Evolutionary conservation across 2,329 filamentous ascomycete genomes (phyloP), one percentile per base, ranked within the genome.

Genomic region (Aspergillus vadensis): DNA sequence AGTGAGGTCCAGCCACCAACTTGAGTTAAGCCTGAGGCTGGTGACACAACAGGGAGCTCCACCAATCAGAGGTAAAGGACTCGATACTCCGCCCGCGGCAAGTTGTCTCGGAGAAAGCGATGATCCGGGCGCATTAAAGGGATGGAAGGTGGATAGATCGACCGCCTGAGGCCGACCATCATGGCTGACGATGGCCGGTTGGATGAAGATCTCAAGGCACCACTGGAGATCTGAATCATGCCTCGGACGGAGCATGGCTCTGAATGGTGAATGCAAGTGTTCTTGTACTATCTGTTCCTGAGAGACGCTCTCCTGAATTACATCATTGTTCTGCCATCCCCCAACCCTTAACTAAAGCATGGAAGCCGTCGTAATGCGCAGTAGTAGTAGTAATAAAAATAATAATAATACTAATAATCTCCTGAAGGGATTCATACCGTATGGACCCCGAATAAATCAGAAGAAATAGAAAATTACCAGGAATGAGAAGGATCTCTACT

Each of bases 261-360:
- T 32, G n/a, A 47, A 39, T 21, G 47, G 4, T 30, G 32, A 36
- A 10, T 30, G 12, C 23, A 30, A 15, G 9, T 49, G 7, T 4
- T 25, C 3, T 49, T 14, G 23, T 23, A 27, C 9, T 17, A 17
- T 23, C n/a, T 19, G 17, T 39, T 12, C 50, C 30, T 15, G 30
- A 39, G 38, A 17, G 55, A 14, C 27, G 27, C 27, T 39, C 54
- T 44, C 39, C 58, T 52, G 49, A 57, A 57, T 53, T 47, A 60
- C 58, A 53, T 57, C 58, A 57, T 48, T 17, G 17, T 25, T 43
- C 15, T 15, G 15, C 17, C 32, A 12, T 36, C 12, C 25, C 25
- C 25, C 39, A 32, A 39, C 41, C 53, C 39, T 56, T 43, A 48
- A 59, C 32, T 36, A 36, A 36, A 15, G 32, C 32, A 36, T 36